Percentiles rank a stretch among this genome's conserved stretches.
Conservation (phyloP, 2,329 filamentous ascomycete species). For the Fusarium transvaalense region DNA sequence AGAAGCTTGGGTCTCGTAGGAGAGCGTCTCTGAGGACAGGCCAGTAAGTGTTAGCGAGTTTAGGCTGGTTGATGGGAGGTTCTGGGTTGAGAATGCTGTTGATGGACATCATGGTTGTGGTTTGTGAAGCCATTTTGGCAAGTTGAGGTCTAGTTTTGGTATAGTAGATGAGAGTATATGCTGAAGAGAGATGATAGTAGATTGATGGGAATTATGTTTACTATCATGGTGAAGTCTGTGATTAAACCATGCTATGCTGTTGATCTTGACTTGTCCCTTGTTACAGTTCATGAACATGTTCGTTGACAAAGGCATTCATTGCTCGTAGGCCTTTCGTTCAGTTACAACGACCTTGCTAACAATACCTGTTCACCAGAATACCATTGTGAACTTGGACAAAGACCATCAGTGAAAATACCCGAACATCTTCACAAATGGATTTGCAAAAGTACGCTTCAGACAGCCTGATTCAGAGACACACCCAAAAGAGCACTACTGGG, state of each 20-base stretch:
- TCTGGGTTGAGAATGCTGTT: slow-evolving; percentile 9
- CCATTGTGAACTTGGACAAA: not conserved
- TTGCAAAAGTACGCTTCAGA: not conserved
- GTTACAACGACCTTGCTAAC: not conserved
- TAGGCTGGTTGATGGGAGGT: not conserved
- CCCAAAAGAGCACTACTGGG: too few relatives aligned
- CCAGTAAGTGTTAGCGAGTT: slow-evolving; percentile 6
- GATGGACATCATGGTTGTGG: slow-evolving; percentile 4
- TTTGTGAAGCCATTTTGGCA: not conserved
- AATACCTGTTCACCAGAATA: too few relatives aligned
- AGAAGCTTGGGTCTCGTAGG: slow-evolving; percentile 2
- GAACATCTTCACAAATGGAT: not conserved
- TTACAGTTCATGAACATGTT: not conserved
- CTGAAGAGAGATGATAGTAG: not conserved
- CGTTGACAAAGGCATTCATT: not conserved
- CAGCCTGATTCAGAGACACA: not conserved
- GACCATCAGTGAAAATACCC: not conserved
- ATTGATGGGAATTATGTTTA: not conserved
- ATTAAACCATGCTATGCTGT: not conserved
- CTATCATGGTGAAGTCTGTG: not conserved
- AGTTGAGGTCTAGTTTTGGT: not conserved
- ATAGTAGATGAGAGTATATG: not conserved
- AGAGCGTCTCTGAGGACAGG: slow-evolving; percentile 26
- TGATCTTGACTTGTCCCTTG: not conserved
- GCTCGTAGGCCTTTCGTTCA: not conserved